A percentile compares a stretch with the other conserved stretches of the same genome.
Conservation (phyloP, 345 rosid species). For the Ceriops zippeliana region DNA sequence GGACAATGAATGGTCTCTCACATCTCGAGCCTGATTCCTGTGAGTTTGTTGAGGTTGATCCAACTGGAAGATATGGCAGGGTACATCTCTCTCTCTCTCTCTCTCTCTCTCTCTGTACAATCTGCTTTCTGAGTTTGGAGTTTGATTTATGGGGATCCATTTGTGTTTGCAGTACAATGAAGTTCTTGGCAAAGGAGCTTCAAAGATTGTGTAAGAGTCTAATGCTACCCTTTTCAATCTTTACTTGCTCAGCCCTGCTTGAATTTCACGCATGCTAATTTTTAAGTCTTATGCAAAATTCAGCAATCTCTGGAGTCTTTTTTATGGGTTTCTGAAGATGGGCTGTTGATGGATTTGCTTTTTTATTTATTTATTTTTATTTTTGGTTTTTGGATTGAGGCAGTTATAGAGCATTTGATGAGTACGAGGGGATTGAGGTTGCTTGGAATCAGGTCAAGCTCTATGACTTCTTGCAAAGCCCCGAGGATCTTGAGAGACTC, state of each 20-base stretch:
- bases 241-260: not conserved
- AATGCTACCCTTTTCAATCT: slow-evolving; percentile 15
- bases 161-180: slow-evolving; percentile 66
- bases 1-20: slow-evolving; percentile 61
- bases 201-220: slow-evolving; percentile 84
- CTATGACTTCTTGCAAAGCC: slow-evolving; percentile 83
- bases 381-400: slow-evolving; percentile 13
- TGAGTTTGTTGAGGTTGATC: slow-evolving; percentile 96
- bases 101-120: not conserved
- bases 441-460: slow-evolving; percentile 99
- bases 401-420: slow-evolving; percentile 96
- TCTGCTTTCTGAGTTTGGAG: slow-evolving; percentile 3
- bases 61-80: slow-evolving; percentile 96
- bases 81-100: slow-evolving; percentile 35
- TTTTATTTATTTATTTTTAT: too few species aligned
- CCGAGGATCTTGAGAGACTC: slow-evolving; percentile 94
- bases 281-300: slow-evolving; percentile 10
- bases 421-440: slow-evolving; percentile 93
- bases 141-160: slow-evolving; percentile 9
- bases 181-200: slow-evolving; percentile 95
- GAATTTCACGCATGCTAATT: slow-evolving; percentile 10
- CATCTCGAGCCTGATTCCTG: slow-evolving; percentile 45
- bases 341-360: slow-evolving; percentile 22
- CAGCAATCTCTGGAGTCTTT: slow-evolving; percentile 13
- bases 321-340: slow-evolving; percentile 16